Percentiles rank a stretch among this genome's conserved stretches.
Conservation (phyloP, 805 yeast genomes). For the Kuraishia piskuri region DNA sequence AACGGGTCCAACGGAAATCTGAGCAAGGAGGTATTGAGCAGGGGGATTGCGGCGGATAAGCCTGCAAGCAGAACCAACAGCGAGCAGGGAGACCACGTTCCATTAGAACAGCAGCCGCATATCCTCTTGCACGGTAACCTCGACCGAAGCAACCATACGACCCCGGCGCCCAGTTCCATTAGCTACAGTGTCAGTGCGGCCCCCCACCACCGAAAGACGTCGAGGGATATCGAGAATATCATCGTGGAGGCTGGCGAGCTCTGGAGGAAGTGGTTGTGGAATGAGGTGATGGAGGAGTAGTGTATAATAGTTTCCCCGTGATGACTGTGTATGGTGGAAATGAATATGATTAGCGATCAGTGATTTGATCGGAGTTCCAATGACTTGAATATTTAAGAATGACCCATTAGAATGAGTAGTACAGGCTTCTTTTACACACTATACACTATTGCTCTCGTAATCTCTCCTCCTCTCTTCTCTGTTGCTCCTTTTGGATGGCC, state of each 20-base stretch:
- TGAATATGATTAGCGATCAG: not conserved
- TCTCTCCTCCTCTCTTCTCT: conserved; percentile 15
- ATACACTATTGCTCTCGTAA: conserved; percentile 8
- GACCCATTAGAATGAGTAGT: not conserved
- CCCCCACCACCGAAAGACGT: conserved; percentile 1
- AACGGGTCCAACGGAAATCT: not conserved
- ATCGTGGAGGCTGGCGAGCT: conserved; percentile 76
- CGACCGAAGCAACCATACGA: not conserved
- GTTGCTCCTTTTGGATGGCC: conserved; percentile 21
- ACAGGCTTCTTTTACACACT: conserved; percentile 7
- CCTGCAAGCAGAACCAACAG: not conserved
- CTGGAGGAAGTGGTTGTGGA: conserved; percentile 78
- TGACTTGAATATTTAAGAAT: not conserved
- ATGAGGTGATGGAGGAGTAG: conserved; percentile 40
- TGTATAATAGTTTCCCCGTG: too few species aligned
- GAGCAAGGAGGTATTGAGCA: not conserved
- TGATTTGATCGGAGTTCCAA: conserved; percentile 5
- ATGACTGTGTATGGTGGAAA: not conserved
- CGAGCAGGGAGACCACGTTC: not conserved
- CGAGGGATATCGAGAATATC: conserved; percentile 59
- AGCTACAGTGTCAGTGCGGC: not conserved
- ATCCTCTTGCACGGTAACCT: not conserved
- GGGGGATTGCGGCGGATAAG: not conserved
- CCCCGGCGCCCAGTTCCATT: not conserved
- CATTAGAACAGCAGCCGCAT: not conserved